These are phyloP conservation scores for Ilyonectria destructans DNA, from an alignment of 2,329 filamentous ascomycete species.

Conservation along the genomic window DNA sequence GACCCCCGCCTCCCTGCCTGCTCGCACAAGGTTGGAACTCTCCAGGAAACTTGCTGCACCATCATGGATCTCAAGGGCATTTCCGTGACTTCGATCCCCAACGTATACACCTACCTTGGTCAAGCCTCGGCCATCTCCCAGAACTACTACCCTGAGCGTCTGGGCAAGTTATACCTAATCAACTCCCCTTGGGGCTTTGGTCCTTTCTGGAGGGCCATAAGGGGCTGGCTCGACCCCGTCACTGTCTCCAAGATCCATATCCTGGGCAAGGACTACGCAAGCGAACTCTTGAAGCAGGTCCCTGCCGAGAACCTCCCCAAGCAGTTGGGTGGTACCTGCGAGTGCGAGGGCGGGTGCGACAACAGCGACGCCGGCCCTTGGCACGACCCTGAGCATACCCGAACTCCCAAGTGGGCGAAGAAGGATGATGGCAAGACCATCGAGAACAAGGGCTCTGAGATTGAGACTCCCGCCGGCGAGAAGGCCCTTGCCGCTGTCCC, in stretches of 20 bases:
- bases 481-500: slow-evolving; percentile 53
- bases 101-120: slow-evolving; percentile 91
- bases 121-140: slow-evolving; percentile 92
- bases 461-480: slow-evolving; percentile 51
- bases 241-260: slow-evolving; percentile 98
- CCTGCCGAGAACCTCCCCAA: slow-evolving; percentile 92
- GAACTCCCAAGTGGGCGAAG: slow-evolving; percentile 76
- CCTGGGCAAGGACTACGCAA: slow-evolving; percentile 85
- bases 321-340: slow-evolving; percentile 87
- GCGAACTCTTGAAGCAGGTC: slow-evolving; percentile 87
- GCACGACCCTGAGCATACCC: slow-evolving; percentile 80
- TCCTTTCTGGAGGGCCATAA: slow-evolving; percentile 87
- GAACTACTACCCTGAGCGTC: slow-evolving; percentile 98
- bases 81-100: slow-evolving; percentile 83
- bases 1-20: slow-evolving; percentile 95
- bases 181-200: slow-evolving; percentile 98
- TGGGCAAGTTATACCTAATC: slow-evolving; percentile 97
- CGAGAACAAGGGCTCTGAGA: slow-evolving; percentile 59
- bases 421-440: slow-evolving; percentile 58
- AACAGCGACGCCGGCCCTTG: slow-evolving; percentile 94
- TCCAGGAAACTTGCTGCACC: slow-evolving; percentile 98
- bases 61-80: slow-evolving; percentile 99
- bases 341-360: slow-evolving; percentile 86
- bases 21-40: slow-evolving; percentile 89
- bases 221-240: slow-evolving; percentile 96